phyloP scores from a whole-genome alignment of 352 stramenopile genomes.

The Globisporangium acanthophoron region DNA sequence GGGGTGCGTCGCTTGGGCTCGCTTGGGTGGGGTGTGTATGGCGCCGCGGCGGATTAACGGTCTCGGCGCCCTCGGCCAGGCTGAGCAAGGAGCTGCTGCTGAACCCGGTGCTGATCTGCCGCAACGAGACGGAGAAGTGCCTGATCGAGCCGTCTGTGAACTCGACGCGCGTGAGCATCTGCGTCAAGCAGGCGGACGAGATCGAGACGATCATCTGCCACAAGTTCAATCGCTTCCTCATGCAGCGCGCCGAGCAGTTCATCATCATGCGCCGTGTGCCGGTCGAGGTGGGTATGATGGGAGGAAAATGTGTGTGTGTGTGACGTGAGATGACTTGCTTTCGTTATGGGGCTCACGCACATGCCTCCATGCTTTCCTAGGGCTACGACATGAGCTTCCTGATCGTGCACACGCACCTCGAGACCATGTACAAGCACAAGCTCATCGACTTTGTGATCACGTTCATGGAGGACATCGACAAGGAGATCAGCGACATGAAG shows the following conservation, averaged over 20 bases:
- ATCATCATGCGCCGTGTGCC: constrained; percentile 92
- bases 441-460: constrained; percentile 96
- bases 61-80: constrained; percentile 18
- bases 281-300: constrained; percentile 36
- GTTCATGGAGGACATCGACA: constrained; percentile 98
- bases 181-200: constrained; percentile 94
- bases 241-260: constrained; percentile 95
- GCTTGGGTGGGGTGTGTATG: too few relatives aligned
- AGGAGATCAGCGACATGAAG: constrained; percentile 97
- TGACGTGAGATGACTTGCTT: neutral
- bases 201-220: constrained; percentile 93
- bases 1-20: constrained; percentile 34
- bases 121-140: constrained; percentile 92
- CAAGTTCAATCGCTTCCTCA: constrained; percentile 95
- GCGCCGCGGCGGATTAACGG: too few relatives aligned
- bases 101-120: constrained; percentile 92
- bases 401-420: constrained; percentile 91
- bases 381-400: constrained; percentile 97
- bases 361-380: constrained; percentile 12
- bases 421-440: constrained; percentile 96
- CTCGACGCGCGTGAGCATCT: constrained; percentile 93
- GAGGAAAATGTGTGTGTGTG: neutral
- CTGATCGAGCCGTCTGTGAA: constrained; percentile 95
- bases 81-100: constrained; percentile 91
- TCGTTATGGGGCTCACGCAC: neutral